Conservation (phyloP, 768 basidiomycete species). For the Psilocybe sp. region DNA sequence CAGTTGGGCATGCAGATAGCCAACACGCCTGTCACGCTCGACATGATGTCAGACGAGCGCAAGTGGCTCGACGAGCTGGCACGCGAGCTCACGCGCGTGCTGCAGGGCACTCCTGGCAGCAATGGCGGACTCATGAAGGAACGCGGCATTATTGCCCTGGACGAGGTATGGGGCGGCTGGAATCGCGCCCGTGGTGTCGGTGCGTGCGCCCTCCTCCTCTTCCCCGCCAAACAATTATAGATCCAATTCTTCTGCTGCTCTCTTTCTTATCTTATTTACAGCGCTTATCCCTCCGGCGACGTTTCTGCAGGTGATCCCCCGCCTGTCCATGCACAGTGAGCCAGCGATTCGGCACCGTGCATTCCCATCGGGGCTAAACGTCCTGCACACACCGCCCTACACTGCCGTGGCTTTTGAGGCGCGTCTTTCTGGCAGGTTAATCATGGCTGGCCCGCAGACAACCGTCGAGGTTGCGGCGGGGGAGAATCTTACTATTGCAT, state of each 20-base stretch:
- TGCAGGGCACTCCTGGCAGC: constrained; percentile 45
- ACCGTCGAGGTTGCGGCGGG: constrained; percentile 67
- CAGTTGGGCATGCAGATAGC: constrained; percentile 81
- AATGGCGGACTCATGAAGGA: constrained; percentile 68
- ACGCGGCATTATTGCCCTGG: constrained; percentile 80
- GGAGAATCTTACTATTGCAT: constrained; percentile 69
- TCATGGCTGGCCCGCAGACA: constrained; percentile 48
- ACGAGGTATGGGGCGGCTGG: constrained; percentile 96
- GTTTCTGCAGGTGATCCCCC: constrained; percentile 72
- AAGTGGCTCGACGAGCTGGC: constrained; percentile 81
- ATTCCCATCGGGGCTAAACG: constrained; percentile 72
- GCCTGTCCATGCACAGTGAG: constrained; percentile 58
- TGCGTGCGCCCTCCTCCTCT: constrained; percentile 33
- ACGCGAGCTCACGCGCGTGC: constrained; percentile 72
- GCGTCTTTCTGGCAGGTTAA: constrained; percentile 57
- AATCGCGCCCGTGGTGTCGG: constrained; percentile 91
- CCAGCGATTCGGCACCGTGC: constrained; percentile 67
- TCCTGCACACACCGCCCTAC: constrained; percentile 83
- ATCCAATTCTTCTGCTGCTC: constrained; percentile 7
- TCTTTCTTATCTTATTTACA: constrained; percentile 23
- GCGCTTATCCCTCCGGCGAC: constrained; percentile 90
- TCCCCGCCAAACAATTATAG: constrained; percentile 2
- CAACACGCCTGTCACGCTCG: constrained; percentile 80
- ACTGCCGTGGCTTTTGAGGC: constrained; percentile 63
- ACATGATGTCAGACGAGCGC: constrained; percentile 83